Evolutionary conservation across 257 asterid species (phyloP).

Genomic region (Nicotiana obtusifolia): DNA sequence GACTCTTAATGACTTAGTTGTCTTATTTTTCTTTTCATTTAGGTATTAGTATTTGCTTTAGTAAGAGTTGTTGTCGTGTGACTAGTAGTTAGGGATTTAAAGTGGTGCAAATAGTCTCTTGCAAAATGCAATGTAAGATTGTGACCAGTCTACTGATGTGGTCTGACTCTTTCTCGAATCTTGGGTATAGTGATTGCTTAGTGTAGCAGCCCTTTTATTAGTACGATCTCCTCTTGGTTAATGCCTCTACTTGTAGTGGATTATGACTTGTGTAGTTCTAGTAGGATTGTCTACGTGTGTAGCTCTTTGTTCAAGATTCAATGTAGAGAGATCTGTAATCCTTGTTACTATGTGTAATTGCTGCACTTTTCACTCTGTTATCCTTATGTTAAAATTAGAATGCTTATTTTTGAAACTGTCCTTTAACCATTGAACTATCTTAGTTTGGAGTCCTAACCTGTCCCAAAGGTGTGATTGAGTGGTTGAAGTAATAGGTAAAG

Average conservation of each 20-base stretch:
- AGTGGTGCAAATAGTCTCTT: background rate
- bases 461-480: background rate
- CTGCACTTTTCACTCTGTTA: background rate
- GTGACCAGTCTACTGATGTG: background rate
- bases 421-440: background rate
- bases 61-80: background rate
- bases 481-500: background rate
- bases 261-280: slow-evolving; percentile 11
- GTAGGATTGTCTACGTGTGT: slow-evolving; percentile 17
- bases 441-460: background rate
- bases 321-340: background rate
- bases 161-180: slow-evolving; percentile 1
- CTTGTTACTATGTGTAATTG: background rate
- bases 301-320: slow-evolving; percentile 10
- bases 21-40: background rate
- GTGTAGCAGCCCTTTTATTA: background rate
- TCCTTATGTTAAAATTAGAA: background rate
- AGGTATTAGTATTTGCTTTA: background rate
- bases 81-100: background rate
- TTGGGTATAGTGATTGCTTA: background rate
- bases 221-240: slow-evolving; percentile 1
- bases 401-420: background rate
- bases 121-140: background rate
- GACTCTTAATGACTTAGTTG: slow-evolving; percentile 3
- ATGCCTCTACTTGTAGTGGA: slow-evolving; percentile 8